These are phyloP conservation scores for Colletotrichum scovillei DNA, from an alignment of 2,329 filamentous ascomycete species.

Conservation along the genomic window DNA sequence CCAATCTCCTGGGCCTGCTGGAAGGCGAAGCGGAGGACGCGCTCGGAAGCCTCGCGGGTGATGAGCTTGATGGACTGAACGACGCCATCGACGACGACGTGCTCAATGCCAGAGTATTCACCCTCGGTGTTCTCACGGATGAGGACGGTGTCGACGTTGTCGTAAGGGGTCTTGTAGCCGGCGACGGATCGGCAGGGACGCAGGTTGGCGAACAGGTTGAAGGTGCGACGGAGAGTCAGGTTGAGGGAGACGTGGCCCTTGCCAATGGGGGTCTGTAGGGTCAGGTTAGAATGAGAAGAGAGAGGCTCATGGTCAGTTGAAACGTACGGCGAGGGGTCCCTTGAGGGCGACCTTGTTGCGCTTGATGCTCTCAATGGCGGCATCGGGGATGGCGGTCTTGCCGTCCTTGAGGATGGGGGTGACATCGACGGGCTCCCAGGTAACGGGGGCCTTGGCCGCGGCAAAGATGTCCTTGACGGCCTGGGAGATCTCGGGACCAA, in stretches of 20 bases:
- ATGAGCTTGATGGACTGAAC: constrained; percentile 99
- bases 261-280: constrained; percentile 65
- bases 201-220: constrained; percentile 99
- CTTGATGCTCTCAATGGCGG: constrained; percentile 91
- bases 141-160: constrained; percentile 94
- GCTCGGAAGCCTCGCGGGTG: constrained; percentile 92
- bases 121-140: constrained; percentile 99
- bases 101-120: constrained; percentile 99
- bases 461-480: constrained; percentile 99
- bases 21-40: constrained; percentile 97
- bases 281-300: constrained; percentile 17
- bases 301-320: neutral
- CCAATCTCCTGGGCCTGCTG: constrained; percentile 95
- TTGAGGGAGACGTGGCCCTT: constrained; percentile 99
- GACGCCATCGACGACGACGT: constrained; percentile 96
- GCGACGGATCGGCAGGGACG: constrained; percentile 97
- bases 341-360: constrained; percentile 98
- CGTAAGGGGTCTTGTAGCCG: constrained; percentile 98
- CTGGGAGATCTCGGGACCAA: constrained; percentile 96
- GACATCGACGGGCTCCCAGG: constrained; percentile 98
- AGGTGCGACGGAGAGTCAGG: constrained; percentile 96
- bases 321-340: constrained; percentile 91
- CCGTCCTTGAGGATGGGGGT: constrained; percentile 94
- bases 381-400: constrained; percentile 93
- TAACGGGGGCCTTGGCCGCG: constrained; percentile 92